Percentiles rank a stretch among this genome's conserved stretches.
phyloP scores from a whole-genome alignment of 2,329 filamentous ascomycete genomes.

The Fusarium abutilonis region DNA sequence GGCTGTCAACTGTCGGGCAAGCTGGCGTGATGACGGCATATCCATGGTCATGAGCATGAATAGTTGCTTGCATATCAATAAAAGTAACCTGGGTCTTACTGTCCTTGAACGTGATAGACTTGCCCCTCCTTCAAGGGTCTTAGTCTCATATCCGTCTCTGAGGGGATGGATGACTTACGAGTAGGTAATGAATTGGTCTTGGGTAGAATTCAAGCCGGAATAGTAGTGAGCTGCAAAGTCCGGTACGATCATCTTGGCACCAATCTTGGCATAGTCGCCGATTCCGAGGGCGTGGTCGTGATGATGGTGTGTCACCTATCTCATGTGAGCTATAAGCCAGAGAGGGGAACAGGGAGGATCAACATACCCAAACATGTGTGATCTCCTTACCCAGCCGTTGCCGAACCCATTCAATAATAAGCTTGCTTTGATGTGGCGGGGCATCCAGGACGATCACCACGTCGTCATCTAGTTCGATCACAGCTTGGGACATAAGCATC shows the following conservation, averaged over 20 bases:
- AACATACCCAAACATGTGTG: conserved; percentile 8
- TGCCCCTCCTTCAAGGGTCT: no score
- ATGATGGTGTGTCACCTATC: conserved; percentile 22
- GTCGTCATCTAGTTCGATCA: conserved; percentile 16
- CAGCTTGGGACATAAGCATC: not conserved
- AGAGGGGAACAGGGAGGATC: no score
- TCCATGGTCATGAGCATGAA: no score
- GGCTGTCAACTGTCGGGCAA: no score
- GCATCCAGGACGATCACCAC: conserved; percentile 21
- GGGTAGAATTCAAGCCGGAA: conserved; percentile 4
- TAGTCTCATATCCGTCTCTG: not conserved
- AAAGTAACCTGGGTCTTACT: no score
- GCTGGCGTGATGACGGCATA: no score
- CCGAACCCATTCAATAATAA: conserved; percentile 16
- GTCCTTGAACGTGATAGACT: no score
- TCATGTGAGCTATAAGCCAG: no score
- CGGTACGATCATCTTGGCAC: conserved; percentile 16
- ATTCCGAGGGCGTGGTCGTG: conserved; percentile 11
- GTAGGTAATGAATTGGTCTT: not conserved
- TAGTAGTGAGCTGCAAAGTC: conserved; percentile 12
- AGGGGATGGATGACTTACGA: no score
- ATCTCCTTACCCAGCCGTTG: conserved; percentile 19
- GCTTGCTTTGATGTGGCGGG: conserved; percentile 4
- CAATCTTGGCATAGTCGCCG: conserved; percentile 9
- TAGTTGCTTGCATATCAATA: no score